Conservation (phyloP, 768 basidiomycete genomes). For the Boletus subcaerulescens region DNA sequence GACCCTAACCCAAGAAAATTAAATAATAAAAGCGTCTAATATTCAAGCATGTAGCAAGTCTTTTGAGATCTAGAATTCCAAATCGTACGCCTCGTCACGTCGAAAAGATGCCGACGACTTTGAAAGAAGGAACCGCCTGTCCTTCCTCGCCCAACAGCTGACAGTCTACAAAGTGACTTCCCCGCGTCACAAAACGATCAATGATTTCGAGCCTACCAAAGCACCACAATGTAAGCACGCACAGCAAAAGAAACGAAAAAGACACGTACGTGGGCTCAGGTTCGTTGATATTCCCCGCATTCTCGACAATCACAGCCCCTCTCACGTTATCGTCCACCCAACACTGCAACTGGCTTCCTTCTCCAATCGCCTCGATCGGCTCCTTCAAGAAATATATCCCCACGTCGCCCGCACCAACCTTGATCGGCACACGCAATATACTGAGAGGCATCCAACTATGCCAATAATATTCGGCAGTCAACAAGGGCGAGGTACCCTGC, state of each 20-base stretch:
- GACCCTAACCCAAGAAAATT: not conserved
- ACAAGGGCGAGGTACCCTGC: conserved; percentile 41
- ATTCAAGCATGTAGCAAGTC: not conserved
- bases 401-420: conserved; percentile 86
- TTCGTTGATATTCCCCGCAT: conserved; percentile 64
- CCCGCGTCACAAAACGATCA: conserved; percentile 79
- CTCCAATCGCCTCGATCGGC: conserved; percentile 51
- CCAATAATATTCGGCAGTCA: conserved; percentile 84
- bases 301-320: conserved; percentile 75
- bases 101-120: conserved; percentile 87
- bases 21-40: not conserved
- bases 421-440: conserved; percentile 77
- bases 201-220: conserved; percentile 71
- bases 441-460: conserved; percentile 84
- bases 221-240: conserved; percentile 1
- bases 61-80: not conserved
- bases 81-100: conserved; percentile 40
- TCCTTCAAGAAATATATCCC: conserved; percentile 88
- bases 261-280: conserved; percentile 63
- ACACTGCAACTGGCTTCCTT: conserved; percentile 76
- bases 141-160: conserved; percentile 86
- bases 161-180: conserved; percentile 94
- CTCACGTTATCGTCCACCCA: conserved; percentile 97
- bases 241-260: not conserved
- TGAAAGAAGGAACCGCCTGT: conserved; percentile 74